These are phyloP conservation scores for Plasmodium inui DNA, from an alignment of 169 alveolate species.

Conservation along the genomic window DNA sequence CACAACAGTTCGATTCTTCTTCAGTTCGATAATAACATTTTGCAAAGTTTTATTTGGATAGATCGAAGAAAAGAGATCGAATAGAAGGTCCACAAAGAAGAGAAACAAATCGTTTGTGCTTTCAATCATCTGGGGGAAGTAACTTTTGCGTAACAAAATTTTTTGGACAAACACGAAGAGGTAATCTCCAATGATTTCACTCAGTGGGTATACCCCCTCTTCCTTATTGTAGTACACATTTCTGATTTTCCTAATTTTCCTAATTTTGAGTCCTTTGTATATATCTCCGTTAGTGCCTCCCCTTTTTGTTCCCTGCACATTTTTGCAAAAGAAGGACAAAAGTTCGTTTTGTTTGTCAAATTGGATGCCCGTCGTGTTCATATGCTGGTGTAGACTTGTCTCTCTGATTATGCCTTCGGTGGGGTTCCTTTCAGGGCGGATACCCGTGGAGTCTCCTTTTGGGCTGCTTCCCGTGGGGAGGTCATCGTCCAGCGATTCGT, in stretches of 20 bases:
- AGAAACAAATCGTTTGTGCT: slow-evolving; percentile 63
- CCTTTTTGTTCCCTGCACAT: neutral
- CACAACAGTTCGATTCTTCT: neutral
- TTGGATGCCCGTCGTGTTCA: neutral
- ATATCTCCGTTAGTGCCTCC: neutral
- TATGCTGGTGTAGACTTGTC: neutral
- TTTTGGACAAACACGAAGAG: slow-evolving; percentile 44
- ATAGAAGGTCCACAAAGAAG: slow-evolving; percentile 37
- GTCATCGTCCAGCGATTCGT: neutral
- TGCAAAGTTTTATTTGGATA: slow-evolving; percentile 42
- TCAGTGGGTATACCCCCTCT: neutral
- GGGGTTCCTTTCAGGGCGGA: neutral
- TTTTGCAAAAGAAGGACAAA: slow-evolving; percentile 17
- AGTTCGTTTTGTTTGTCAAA: neutral
- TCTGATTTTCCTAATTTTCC: slow-evolving; percentile 18
- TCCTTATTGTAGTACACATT: slow-evolving; percentile 56
- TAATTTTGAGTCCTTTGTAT: slow-evolving; percentile 37
- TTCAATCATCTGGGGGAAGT: slow-evolving; percentile 25
- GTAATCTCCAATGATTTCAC: slow-evolving; percentile 31
- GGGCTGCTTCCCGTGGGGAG: no score
- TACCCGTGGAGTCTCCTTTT: no score
- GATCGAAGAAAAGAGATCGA: slow-evolving; percentile 6
- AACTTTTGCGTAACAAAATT: slow-evolving; percentile 19
- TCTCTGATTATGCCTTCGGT: neutral
- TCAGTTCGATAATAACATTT: slow-evolving; percentile 13